Evolutionary conservation across 192 early-diverging fungal species (phyloP).

Genomic region (Coemansia sp.): DNA sequence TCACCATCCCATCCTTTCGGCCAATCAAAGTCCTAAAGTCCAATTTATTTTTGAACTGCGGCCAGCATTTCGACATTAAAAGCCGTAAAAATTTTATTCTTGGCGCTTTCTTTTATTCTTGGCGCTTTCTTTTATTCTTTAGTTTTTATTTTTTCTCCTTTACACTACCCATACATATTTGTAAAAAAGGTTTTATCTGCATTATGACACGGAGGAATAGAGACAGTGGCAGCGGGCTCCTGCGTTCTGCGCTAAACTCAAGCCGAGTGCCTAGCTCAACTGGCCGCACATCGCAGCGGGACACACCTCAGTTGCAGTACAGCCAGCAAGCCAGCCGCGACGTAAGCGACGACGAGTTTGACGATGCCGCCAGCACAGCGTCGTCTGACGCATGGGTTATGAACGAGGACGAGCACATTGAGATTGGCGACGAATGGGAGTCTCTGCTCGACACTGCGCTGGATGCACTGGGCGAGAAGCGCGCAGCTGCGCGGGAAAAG

Average conservation of each 20-base stretch:
- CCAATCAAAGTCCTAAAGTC: no score
- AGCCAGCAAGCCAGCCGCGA: constrained; percentile 23
- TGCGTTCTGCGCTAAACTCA: constrained; percentile 1
- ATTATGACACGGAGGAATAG: constrained; percentile 7
- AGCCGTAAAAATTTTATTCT: no score
- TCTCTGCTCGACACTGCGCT: constrained; percentile 17
- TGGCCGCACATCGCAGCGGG: constrained; percentile 10
- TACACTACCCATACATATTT: no score
- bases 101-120: no score
- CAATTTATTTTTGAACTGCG: no score
- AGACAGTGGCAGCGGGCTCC: background rate
- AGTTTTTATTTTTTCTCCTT: no score
- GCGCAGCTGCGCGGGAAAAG: constrained; percentile 54
- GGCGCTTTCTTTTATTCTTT: no score
- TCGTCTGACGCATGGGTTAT: constrained; percentile 23
- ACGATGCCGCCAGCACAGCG: constrained; percentile 17
- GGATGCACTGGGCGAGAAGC: constrained; percentile 42
- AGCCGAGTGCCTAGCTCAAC: constrained; percentile 26
- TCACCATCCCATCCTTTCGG: no score
- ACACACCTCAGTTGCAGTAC: constrained; percentile 26
- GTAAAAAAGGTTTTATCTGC: background rate
- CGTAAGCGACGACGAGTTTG: constrained; percentile 31
- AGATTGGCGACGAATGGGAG: constrained; percentile 30
- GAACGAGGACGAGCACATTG: constrained; percentile 12
- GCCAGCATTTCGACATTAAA: no score